Conservation (phyloP, 2,329 filamentous ascomycete genomes). For the Clarireedia paspali region DNA sequence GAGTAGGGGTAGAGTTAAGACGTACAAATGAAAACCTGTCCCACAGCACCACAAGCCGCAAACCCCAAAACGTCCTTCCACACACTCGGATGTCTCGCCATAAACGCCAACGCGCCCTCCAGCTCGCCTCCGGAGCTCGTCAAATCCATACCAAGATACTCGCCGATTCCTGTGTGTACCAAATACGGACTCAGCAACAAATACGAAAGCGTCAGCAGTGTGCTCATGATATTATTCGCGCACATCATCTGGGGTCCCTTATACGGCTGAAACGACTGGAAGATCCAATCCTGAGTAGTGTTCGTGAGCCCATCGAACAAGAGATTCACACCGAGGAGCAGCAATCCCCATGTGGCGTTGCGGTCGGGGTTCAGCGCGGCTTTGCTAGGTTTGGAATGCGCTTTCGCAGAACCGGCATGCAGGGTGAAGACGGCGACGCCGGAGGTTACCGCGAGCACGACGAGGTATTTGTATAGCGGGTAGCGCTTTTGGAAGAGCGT, state of each 20-base stretch:
- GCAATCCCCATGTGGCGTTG: slow-evolving; percentile 69
- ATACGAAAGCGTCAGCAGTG: slow-evolving; percentile 67
- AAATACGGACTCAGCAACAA: slow-evolving; percentile 73
- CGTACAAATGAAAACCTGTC: slow-evolving; percentile 90
- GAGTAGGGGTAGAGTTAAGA: slow-evolving; percentile 11
- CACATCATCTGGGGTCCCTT: slow-evolving; percentile 99
- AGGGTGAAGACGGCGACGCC: slow-evolving; percentile 95
- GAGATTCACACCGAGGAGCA: slow-evolving; percentile 80
- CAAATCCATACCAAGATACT: slow-evolving; percentile 59
- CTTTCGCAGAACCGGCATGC: slow-evolving; percentile 61
- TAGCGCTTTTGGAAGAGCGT: slow-evolving; percentile 84
- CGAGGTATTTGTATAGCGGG: slow-evolving; percentile 92
- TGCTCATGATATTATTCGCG: slow-evolving; percentile 85
- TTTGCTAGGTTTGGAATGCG: slow-evolving; percentile 39
- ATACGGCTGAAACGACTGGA: slow-evolving; percentile 70
- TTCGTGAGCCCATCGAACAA: slow-evolving; percentile 96
- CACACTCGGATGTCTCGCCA: slow-evolving; percentile 70
- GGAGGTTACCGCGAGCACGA: slow-evolving; percentile 82
- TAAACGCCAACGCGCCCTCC: slow-evolving; percentile 68
- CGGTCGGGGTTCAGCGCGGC: slow-evolving; percentile 39
- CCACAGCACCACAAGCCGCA: slow-evolving; percentile 80
- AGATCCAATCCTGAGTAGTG: slow-evolving; percentile 93
- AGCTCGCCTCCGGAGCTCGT: slow-evolving; percentile 62
- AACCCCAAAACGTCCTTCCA: slow-evolving; percentile 87
- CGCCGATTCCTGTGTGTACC: slow-evolving; percentile 56